Conservation (phyloP, 768 basidiomycete genomes). For the Mycena indigotica region DNA sequence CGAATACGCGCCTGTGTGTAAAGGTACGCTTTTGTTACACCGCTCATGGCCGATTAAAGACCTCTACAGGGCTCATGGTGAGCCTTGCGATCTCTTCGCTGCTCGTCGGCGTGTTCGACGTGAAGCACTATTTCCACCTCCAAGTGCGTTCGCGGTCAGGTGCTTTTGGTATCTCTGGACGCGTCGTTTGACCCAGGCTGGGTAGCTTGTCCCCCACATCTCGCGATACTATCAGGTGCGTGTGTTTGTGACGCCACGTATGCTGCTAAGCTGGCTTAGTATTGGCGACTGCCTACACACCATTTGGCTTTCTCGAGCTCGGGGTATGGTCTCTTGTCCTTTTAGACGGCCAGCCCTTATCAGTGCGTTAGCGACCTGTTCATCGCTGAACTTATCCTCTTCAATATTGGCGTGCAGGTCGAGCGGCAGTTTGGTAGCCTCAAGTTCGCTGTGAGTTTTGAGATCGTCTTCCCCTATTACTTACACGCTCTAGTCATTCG, state of each 20-base stretch:
- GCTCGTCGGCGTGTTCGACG: constrained; percentile 73
- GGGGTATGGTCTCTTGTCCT: constrained; percentile 1
- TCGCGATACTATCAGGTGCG: constrained; percentile 86
- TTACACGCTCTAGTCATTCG: constrained; percentile 63
- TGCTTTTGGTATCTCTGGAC: constrained; percentile 9
- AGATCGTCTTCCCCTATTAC: constrained; percentile 9
- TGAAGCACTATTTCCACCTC: constrained; percentile 87
- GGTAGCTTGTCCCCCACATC: constrained; percentile 81
- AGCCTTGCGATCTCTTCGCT: constrained; percentile 72
- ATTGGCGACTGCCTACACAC: constrained; percentile 79
- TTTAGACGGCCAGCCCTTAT: background rate
- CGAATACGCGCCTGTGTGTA: constrained; percentile 81
- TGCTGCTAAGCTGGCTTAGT: constrained; percentile 47
- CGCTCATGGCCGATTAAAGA: background rate
- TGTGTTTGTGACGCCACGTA: constrained; percentile 10
- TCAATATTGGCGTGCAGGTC: constrained; percentile 66
- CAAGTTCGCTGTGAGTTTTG: constrained; percentile 75
- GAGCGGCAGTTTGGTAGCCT: constrained; percentile 86
- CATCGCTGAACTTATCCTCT: constrained; percentile 72
- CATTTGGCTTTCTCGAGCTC: constrained; percentile 82
- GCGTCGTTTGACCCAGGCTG: constrained; percentile 16
- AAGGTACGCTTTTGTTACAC: constrained; percentile 50
- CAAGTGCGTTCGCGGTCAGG: constrained; percentile 50
- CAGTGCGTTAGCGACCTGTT: constrained; percentile 67
- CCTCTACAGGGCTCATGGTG: constrained; percentile 71